Evolutionary conservation across 345 rosid species (phyloP).

Genomic region (Luvunga scandens): DNA sequence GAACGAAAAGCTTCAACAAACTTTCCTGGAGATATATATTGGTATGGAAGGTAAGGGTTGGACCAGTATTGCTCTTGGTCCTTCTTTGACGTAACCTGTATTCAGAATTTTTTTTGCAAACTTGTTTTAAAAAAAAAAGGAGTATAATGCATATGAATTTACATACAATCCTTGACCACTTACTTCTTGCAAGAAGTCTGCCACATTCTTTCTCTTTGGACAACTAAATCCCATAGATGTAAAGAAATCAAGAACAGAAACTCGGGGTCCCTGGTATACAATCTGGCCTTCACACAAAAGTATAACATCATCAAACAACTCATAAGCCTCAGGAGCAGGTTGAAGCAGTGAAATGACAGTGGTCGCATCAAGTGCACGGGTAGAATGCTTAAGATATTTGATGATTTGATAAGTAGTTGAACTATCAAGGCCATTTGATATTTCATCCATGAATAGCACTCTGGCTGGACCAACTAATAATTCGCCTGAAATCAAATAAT

Average conservation of each 20-base stretch:
- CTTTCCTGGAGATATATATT: slow-evolving; percentile 78
- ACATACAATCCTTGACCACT: slow-evolving; percentile 22
- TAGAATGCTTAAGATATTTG: slow-evolving; percentile 83
- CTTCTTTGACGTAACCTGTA: slow-evolving; percentile 83
- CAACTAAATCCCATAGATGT: slow-evolving; percentile 75
- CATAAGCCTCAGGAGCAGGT: slow-evolving; percentile 93
- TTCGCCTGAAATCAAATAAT: slow-evolving; percentile 61
- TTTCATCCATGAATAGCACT: slow-evolving; percentile 97
- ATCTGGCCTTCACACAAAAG: slow-evolving; percentile 95
- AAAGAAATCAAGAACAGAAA: slow-evolving; percentile 69
- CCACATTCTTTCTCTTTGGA: slow-evolving; percentile 93
- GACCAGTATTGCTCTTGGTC: slow-evolving; percentile 99
- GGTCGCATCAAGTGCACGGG: slow-evolving; percentile 79
- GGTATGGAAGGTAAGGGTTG: slow-evolving; percentile 63
- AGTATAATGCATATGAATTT: not conserved
- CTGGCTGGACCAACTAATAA: slow-evolving; percentile 94
- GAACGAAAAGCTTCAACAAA: slow-evolving; percentile 79
- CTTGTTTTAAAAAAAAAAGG: not conserved
- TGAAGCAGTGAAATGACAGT: slow-evolving; percentile 87
- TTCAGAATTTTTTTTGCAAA: slow-evolving; percentile 18
- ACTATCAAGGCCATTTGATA: slow-evolving; percentile 95
- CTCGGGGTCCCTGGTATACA: slow-evolving; percentile 90
- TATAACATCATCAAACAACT: slow-evolving; percentile 86
- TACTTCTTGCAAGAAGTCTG: slow-evolving; percentile 98
- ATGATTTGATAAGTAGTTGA: slow-evolving; percentile 92